A percentile compares a stretch with the other conserved stretches of the same genome.
Evolutionary conservation across 306 rosid genomes (phyloP).

Genomic region (Styphnolobium japonicum): DNA sequence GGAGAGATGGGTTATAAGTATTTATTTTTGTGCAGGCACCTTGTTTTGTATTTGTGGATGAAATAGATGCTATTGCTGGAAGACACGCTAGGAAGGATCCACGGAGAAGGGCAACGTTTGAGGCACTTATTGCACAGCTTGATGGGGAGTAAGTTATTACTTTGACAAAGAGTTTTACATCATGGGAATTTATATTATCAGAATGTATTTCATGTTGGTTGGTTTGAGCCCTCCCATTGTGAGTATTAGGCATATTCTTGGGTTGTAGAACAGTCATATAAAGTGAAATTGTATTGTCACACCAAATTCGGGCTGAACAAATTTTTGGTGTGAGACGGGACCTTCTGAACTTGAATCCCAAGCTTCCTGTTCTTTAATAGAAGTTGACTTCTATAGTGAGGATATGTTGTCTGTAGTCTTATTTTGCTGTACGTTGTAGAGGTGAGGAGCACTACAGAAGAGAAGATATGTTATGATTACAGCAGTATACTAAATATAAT

Average conservation of each 20-base stretch:
- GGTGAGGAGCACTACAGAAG: background rate
- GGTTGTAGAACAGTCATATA: background rate
- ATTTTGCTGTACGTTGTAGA: background rate
- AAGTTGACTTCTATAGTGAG: slow-evolving; percentile 5
- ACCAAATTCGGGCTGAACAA: background rate
- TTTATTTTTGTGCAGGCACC: slow-evolving; percentile 65
- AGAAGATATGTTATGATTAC: background rate
- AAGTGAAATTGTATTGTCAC: background rate
- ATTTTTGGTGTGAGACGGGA: background rate
- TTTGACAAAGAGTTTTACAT: background rate
- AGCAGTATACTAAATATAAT: background rate
- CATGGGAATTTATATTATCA: background rate
- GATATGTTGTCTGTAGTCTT: background rate
- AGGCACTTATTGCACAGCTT: slow-evolving; percentile 90
- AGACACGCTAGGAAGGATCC: slow-evolving; percentile 93
- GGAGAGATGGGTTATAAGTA: slow-evolving; percentile 6
- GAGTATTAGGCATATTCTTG: background rate
- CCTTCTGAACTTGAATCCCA: background rate
- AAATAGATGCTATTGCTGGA: slow-evolving; percentile 98
- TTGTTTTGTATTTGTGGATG: slow-evolving; percentile 92
- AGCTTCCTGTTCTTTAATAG: background rate
- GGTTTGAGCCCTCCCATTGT: background rate
- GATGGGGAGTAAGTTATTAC: slow-evolving; percentile 86
- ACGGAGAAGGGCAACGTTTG: slow-evolving; percentile 88
- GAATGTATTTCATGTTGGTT: background rate